Evolutionary conservation across 345 rosid genomes (phyloP).

Genomic region (Gossypium longicalyx): DNA sequence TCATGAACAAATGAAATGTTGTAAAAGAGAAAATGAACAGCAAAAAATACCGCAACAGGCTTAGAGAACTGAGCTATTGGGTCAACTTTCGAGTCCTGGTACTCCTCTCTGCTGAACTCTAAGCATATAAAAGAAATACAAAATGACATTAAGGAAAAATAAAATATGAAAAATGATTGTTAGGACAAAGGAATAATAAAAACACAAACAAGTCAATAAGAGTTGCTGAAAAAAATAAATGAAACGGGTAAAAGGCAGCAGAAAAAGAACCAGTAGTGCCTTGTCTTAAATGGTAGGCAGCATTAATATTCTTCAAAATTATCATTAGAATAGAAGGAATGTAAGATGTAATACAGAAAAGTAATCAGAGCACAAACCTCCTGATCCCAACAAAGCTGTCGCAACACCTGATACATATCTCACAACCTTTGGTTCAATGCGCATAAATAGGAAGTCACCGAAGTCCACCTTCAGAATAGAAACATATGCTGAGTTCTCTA

Average conservation of each 20-base stretch:
- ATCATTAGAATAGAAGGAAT: neutral
- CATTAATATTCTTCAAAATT: neutral
- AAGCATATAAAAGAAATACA: neutral
- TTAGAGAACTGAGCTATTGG: slow-evolving; percentile 77
- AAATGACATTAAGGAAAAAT: neutral
- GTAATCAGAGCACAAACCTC: slow-evolving; percentile 49
- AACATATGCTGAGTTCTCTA: slow-evolving; percentile 19
- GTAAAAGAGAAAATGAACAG: slow-evolving; percentile 13
- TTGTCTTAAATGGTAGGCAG: neutral
- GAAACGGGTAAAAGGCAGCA: neutral
- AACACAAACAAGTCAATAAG: neutral
- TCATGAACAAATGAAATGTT: neutral
- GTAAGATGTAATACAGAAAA: neutral
- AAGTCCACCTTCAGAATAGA: slow-evolving; percentile 76
- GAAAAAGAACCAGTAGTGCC: slow-evolving; percentile 11
- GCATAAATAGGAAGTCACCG: slow-evolving; percentile 86
- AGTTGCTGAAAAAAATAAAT: slow-evolving; percentile 1
- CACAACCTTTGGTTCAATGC: slow-evolving; percentile 73
- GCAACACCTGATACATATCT: slow-evolving; percentile 89
- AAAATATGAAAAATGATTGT: neutral
- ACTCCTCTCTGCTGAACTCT: slow-evolving; percentile 81
- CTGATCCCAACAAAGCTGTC: slow-evolving; percentile 87
- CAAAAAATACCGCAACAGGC: slow-evolving; percentile 67
- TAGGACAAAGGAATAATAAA: neutral
- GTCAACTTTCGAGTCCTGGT: slow-evolving; percentile 68